These are phyloP conservation scores for Trametes hirsuta DNA, from an alignment of 1,284 basidiomycete species.

Conservation along the genomic window DNA sequence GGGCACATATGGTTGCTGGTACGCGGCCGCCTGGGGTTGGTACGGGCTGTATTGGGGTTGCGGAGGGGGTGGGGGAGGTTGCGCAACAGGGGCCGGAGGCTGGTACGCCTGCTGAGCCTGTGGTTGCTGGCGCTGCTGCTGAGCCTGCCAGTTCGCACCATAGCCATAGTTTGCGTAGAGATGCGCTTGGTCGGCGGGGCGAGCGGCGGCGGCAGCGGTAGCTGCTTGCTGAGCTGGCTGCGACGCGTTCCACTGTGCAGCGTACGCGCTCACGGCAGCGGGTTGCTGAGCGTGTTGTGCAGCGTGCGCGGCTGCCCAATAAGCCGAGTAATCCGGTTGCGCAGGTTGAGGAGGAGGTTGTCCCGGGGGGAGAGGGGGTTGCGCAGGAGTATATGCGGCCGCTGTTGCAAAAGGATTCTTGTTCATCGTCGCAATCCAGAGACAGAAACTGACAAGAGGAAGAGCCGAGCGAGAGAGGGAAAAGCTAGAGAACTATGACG, in stretches of 20 bases:
- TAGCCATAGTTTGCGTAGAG: constrained; percentile 87
- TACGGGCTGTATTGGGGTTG: constrained; percentile 71
- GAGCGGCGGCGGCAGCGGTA: constrained; percentile 42
- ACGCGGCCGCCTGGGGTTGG: constrained; percentile 67
- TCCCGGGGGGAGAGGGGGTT: constrained; percentile 77
- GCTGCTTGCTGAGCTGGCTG: constrained; percentile 49
- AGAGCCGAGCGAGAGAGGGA: constrained; percentile 4
- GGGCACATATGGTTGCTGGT: constrained; percentile 69
- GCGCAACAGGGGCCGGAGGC: constrained; percentile 53
- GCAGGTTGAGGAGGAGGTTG: constrained; percentile 71
- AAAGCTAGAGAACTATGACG: constrained; percentile 20
- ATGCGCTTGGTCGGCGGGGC: constrained; percentile 74
- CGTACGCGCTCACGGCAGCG: constrained; percentile 51
- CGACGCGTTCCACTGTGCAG: constrained; percentile 65
- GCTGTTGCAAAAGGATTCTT: constrained; percentile 79
- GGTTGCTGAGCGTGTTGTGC: constrained; percentile 50
- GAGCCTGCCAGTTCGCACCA: constrained; percentile 66
- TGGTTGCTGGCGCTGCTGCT: constrained; percentile 57
- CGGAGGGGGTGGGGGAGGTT: constrained; percentile 51
- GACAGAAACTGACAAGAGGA: constrained; percentile 5
- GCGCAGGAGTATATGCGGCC: constrained; percentile 60
- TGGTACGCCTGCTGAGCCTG: constrained; percentile 54
- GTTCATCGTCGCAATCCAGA: constrained; percentile 52
- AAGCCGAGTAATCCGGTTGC: constrained; percentile 74
- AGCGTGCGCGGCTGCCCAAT: constrained; percentile 68